phyloP scores from a whole-genome alignment of 2,329 filamentous ascomycete species.

The Fusarium sp. region DNA sequence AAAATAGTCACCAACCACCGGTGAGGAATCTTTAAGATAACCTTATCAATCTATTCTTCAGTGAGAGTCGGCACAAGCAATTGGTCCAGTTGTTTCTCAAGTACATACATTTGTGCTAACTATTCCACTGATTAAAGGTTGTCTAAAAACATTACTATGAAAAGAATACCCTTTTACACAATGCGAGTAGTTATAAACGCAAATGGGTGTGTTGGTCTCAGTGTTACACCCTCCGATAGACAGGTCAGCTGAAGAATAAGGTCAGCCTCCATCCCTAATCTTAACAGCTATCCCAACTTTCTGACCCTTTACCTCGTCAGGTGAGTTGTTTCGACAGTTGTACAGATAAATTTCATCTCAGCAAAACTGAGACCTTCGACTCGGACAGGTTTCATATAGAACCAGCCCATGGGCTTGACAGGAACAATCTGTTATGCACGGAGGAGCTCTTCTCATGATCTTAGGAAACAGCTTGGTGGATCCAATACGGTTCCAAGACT shows the following conservation, averaged over 20 bases:
- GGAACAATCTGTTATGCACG: conserved; percentile 57
- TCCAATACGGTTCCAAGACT: conserved; percentile 61
- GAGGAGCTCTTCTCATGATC: conserved; percentile 63
- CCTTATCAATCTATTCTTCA: neutral
- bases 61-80: neutral
- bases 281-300: neutral
- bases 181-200: neutral
- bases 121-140: neutral
- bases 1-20: neutral
- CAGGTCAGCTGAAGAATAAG: neutral
- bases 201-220: neutral
- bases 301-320: neutral
- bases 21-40: neutral
- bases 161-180: neutral
- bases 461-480: conserved; percentile 65
- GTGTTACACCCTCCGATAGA: neutral
- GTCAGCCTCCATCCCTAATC: neutral
- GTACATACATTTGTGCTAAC: neutral
- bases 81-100: neutral
- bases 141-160: neutral
- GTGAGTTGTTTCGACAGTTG: neutral
- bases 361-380: neutral
- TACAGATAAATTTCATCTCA: neutral
- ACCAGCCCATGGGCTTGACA: neutral
- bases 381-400: conserved; percentile 61